These are phyloP conservation scores for Geotrichum candidum DNA, from an alignment of 1,139 yeast genomes.

Conservation along the genomic window DNA sequence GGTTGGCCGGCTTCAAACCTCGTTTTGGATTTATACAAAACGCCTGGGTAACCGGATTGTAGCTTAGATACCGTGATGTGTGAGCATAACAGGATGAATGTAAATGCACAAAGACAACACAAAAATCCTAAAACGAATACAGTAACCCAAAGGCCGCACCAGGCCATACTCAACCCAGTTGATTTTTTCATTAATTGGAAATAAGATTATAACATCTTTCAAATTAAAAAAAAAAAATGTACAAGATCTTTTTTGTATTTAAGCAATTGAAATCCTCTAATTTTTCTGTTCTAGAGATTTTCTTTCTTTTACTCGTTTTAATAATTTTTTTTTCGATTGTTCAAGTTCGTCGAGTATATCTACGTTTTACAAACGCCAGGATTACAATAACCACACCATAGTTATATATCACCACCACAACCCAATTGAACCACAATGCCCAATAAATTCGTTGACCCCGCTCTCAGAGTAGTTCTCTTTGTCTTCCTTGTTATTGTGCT, in stretches of 20 bases:
- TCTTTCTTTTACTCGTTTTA: too few relatives aligned
- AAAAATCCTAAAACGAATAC: background rate
- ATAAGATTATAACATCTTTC: background rate
- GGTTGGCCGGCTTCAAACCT: background rate
- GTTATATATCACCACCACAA: background rate
- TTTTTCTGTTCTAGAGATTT: too few relatives aligned
- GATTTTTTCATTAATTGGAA: background rate
- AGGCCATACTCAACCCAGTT: background rate
- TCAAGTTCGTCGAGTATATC: background rate
- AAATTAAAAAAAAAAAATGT: background rate
- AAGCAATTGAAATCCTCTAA: background rate
- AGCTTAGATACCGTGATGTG: too few relatives aligned
- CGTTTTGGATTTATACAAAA: background rate
- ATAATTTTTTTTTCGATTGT: too few relatives aligned
- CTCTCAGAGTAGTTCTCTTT: constrained; percentile 69
- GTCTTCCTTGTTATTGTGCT: constrained; percentile 67
- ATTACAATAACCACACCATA: background rate
- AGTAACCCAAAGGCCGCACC: background rate
- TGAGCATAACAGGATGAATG: background rate
- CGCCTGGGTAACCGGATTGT: background rate
- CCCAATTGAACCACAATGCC: background rate
- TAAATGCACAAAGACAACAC: background rate
- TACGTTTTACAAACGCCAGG: background rate
- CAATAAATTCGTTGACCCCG: constrained; percentile 56
- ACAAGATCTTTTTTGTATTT: background rate